These are phyloP conservation scores for Pythium aphanidermatum DNA, from an alignment of 352 stramenopile genomes.

Conservation along the genomic window DNA sequence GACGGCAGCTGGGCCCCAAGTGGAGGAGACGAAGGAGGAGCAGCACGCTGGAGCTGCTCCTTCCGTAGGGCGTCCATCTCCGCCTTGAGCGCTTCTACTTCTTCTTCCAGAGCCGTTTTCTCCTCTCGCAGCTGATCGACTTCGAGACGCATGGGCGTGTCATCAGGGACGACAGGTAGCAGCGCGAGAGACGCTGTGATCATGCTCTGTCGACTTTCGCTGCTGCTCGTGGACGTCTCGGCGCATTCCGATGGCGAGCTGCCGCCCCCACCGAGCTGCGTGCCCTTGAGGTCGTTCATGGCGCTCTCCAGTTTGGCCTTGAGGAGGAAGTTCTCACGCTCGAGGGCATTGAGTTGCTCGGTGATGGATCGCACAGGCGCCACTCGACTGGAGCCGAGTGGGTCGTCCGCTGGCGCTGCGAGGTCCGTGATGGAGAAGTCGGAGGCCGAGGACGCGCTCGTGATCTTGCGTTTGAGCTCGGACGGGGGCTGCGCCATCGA, in stretches of 20 bases:
- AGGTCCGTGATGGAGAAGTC: slow-evolving; percentile 13
- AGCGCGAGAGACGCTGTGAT: slow-evolving; percentile 16
- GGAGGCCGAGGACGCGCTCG: slow-evolving; percentile 37
- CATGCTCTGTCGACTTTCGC: slow-evolving; percentile 13
- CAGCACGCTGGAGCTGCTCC: not conserved
- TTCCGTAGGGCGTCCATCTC: slow-evolving; percentile 23
- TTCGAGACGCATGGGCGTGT: slow-evolving; percentile 23
- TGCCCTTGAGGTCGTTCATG: slow-evolving; percentile 31
- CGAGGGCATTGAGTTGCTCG: slow-evolving; percentile 64
- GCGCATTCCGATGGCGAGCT: slow-evolving; percentile 15
- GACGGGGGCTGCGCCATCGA: not conserved
- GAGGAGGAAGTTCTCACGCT: slow-evolving; percentile 69
- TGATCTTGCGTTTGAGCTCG: slow-evolving; percentile 28
- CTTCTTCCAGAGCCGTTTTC: slow-evolving; percentile 25
- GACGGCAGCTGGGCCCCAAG: too few relatives aligned
- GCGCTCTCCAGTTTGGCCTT: slow-evolving; percentile 46
- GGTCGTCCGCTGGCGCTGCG: slow-evolving; percentile 7
- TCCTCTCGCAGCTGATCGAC: slow-evolving; percentile 34
- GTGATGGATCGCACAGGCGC: slow-evolving; percentile 56
- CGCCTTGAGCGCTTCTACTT: slow-evolving; percentile 30
- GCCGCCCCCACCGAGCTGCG: not conserved
- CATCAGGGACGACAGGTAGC: slow-evolving; percentile 21
- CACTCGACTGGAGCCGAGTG: slow-evolving; percentile 16
- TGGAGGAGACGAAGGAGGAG: too few relatives aligned
- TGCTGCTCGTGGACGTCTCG: slow-evolving; percentile 23